Evolutionary conservation across 306 rosid genomes (phyloP).

Genomic region (Alnus rubra): DNA sequence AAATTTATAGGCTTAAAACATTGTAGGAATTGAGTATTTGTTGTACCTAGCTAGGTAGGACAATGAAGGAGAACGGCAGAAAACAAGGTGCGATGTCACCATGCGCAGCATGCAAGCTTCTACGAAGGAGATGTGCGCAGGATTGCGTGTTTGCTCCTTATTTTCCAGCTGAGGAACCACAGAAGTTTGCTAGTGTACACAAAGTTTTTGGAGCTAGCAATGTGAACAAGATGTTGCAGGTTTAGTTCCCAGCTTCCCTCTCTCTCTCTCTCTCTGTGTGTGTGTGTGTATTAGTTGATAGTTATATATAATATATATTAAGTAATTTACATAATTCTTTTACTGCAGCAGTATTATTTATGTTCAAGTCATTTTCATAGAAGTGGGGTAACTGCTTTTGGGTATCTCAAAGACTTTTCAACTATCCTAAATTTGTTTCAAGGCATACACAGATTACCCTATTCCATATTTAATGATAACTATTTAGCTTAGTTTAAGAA

Average conservation of each 20-base stretch:
- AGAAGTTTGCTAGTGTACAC: conserved; percentile 87
- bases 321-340: neutral
- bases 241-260: conserved; percentile 22
- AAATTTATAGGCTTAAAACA: neutral
- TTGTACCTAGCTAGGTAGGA: neutral
- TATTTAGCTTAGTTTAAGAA: neutral
- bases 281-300: conserved; percentile 6
- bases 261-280: conserved; percentile 25
- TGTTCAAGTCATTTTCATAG: conserved; percentile 24
- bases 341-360: neutral
- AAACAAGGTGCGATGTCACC: conserved; percentile 85
- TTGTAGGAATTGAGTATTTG: conserved; percentile 5
- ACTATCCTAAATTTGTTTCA: neutral
- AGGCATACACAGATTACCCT: neutral
- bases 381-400: neutral
- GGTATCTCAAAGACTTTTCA: neutral
- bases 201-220: conserved; percentile 98
- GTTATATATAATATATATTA: neutral
- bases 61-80: conserved; percentile 77
- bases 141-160: conserved; percentile 96
- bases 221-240: conserved; percentile 98
- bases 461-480: neutral
- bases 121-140: conserved; percentile 74
- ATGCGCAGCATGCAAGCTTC: conserved; percentile 98
- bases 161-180: conserved; percentile 96